Base-by-base conservation (phyloP, 2,329 filamentous ascomycete genomes). In the Colletotrichum coccodes region DNA sequence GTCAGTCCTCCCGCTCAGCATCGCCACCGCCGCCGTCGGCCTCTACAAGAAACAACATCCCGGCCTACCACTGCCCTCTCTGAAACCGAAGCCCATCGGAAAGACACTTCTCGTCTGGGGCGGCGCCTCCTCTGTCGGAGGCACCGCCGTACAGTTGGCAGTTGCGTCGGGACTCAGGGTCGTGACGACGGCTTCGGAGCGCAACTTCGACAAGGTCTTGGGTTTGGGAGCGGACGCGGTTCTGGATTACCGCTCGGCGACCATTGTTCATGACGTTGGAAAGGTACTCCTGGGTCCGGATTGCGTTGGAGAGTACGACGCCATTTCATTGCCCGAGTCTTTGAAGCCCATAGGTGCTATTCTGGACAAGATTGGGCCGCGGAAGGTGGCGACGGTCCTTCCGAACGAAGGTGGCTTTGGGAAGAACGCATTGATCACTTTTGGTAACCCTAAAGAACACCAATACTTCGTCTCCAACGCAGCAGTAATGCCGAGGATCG, bases 41-140 rank as follows among this genome's bases (percentile, higher is more conserved):
- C 52, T 75, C 3, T 71, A 72, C 34, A 73, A 74, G n/a, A 46
- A 63, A 26, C 54, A 75, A 12, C 67, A 68, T 4, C 56, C 72
- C 4, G 74, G 36, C 6, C n/a, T 63, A 62, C 69, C 57, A 0
- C 40, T 71, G 1, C 70, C 72, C 1, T 40, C 12, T 2, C 52
- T 64, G 1, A 57, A 50, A 0, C 26, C 67, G 4, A 28, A 70
- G 8, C 30, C 66, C 2, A 67, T 63, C 0, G 56, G 56, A 7
- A 83, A 21, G 14, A 53, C 60, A 6, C 3, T 68, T 18, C 44
- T 68, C 0, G 66, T 79, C 38, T 88, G 85, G 83, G 86, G 86
- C n/a, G 87, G 85, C 0, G 80, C 83, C 3, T 81, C 82, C 0
- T 79, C 78, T 8, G 82, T 84, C 0, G 84, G 85, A 2, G 79